Evolutionary conservation across 1,284 basidiomycete genomes (phyloP), one percentile per base, ranked within the genome.

Genomic region (Ceratorhiza oryzae-sativae): DNA sequence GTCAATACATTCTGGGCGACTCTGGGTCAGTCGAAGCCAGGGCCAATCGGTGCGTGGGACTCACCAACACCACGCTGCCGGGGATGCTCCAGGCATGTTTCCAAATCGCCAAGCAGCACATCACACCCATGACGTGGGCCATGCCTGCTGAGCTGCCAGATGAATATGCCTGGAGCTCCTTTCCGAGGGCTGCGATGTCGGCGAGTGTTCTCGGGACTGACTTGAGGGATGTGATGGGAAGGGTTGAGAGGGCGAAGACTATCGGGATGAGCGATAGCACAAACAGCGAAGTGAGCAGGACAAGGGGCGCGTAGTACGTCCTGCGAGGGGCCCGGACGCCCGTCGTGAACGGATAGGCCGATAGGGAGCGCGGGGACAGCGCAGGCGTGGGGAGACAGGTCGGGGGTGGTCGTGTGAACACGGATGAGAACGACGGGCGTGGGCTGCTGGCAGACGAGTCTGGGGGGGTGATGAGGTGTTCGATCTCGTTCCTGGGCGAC

Each of bases 61-160:
- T 77, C 76, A 94, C 92, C 88, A 94, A 90, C 71, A 96, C 85
- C 67, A 95, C 93, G 74, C 92, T 94, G 4, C 94, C 94, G 3
- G 94, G 94, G 61, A 97, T 87, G 73, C 93, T 95, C 94, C 94
- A 97, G 6, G 94, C 93, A 79, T 97, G 94, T 81, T 95, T 96
- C 93, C 93, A 97, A 41, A 93, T 84, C 1, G 92, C 92, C 23
- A 91, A 88, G n/a, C 94, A 84, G 42, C 90, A 88, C 77, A 97
- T 85, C 45, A 94, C 93, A n/a, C 85, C 87, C 55, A 95, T 79
- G 55, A 93, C 89, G 79, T 93, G 91, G 3, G 85, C 84, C 71
- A 88, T 83, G 18, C 88, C 86, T 1, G 80, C 81, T 15, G 82
- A 76, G 48, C 62, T 65, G 4, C 90, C 90, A 73, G 89, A 90